These are phyloP conservation scores for Metarhizium album DNA, from an alignment of 2,329 filamentous ascomycete genomes.

Conservation along the genomic window DNA sequence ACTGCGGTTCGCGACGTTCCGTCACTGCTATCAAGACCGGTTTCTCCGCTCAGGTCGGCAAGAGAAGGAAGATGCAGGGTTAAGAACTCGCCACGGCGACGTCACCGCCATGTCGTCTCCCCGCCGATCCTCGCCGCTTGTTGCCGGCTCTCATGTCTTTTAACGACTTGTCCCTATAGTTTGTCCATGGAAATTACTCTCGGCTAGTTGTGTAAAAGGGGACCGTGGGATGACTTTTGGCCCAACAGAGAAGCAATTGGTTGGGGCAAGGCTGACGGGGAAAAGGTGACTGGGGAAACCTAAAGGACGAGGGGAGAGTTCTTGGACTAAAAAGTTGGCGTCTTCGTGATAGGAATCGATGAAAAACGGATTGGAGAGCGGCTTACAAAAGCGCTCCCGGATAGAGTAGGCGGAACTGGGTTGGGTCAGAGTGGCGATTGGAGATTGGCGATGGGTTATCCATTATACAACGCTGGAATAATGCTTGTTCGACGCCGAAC, in stretches of 20 bases:
- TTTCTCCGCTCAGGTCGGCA: slow-evolving; percentile 99
- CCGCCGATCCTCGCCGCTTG: neutral
- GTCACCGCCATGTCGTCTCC: neutral
- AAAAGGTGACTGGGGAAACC: neutral
- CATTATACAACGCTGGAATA: slow-evolving; percentile 9
- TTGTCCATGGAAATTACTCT: neutral
- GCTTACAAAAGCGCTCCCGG: neutral
- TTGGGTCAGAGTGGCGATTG: neutral
- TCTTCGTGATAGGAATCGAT: neutral
- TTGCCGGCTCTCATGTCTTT: neutral
- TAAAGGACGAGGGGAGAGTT: neutral
- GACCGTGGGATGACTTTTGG: neutral
- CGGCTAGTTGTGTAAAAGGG: neutral
- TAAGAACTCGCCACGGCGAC: slow-evolving; percentile 33
- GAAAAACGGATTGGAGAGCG: neutral
- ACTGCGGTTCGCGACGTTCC: slow-evolving; percentile 69
- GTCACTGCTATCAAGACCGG: slow-evolving; percentile 99
- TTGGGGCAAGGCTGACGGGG: neutral
- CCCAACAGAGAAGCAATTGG: neutral
- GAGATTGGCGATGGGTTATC: neutral
- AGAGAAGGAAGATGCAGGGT: slow-evolving; percentile 89
- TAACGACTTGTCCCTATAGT: neutral
- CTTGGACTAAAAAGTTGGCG: neutral
- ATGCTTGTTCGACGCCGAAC: slow-evolving; percentile 5
- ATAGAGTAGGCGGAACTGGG: slow-evolving; percentile 2